Conservation (phyloP, 139 green algal genomes). For the Tetraselmis chui region DNA sequence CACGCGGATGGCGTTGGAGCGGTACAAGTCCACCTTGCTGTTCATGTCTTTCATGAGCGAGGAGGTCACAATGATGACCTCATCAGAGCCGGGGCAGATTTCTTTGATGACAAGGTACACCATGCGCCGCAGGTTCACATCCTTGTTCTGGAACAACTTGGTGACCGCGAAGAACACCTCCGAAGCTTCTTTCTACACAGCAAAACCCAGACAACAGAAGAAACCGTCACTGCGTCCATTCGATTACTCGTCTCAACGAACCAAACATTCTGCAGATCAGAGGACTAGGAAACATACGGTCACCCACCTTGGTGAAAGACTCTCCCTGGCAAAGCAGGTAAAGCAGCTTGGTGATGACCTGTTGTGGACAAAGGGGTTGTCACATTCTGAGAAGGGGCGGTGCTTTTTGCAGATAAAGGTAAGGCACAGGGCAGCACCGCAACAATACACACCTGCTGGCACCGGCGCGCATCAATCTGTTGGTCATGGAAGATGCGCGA, state of each 20-base stretch:
- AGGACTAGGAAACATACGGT: too few relatives aligned
- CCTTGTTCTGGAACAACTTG: conserved; percentile 97
- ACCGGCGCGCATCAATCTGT: conserved; percentile 85
- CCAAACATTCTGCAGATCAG: too few relatives aligned
- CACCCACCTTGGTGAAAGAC: conserved; percentile 91
- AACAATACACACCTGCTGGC: conserved; percentile 93
- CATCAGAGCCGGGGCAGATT: conserved; percentile 82
- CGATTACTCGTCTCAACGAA: too few relatives aligned
- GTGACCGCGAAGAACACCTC: conserved; percentile 98
- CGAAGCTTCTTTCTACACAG: conserved; percentile 82
- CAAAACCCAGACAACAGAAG: too few relatives aligned
- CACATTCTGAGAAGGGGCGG: too few relatives aligned
- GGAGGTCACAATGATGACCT: conserved; percentile 98
- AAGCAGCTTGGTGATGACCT: conserved; percentile 99
- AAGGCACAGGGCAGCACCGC: too few relatives aligned
- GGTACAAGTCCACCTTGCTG: conserved; percentile 87
- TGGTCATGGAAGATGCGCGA: conserved; percentile 90
- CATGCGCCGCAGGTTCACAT: conserved; percentile 91
- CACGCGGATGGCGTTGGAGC: conserved; percentile 91
- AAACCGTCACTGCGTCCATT: too few relatives aligned
- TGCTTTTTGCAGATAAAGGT: too few relatives aligned
- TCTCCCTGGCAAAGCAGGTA: conserved; percentile 97
- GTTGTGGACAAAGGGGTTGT: too few relatives aligned
- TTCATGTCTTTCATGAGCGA: conserved; percentile 99
- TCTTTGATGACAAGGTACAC: conserved; percentile 99